A percentile compares a stretch with the other conserved stretches of the same genome.
phyloP scores from a whole-genome alignment of 192 early-diverging fungal species.

The Linnemannia zychae region DNA sequence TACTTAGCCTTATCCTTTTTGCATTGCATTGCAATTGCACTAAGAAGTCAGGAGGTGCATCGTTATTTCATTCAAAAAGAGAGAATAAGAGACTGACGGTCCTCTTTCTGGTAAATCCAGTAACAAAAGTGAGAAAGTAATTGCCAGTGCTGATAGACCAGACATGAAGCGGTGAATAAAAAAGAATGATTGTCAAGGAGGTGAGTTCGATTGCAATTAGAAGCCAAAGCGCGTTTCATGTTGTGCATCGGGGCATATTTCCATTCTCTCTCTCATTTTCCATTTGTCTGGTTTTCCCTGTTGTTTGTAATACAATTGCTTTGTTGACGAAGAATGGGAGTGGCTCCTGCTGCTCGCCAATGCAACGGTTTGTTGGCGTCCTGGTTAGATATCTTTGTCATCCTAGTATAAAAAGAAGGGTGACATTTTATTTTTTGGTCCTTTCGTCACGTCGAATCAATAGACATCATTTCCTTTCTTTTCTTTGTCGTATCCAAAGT shows the following conservation, averaged over 20 bases:
- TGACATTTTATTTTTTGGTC: too few species aligned
- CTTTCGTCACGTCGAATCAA: not conserved
- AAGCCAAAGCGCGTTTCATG: not conserved
- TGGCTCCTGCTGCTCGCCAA: not conserved
- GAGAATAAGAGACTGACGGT: not conserved
- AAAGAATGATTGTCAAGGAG: conserved; percentile 4
- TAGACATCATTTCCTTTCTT: not conserved
- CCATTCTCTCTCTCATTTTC: not conserved
- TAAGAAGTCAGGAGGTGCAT: not conserved
- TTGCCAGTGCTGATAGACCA: not conserved
- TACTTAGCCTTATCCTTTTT: too few species aligned
- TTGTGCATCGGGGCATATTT: not conserved
- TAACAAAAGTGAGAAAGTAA: not conserved
- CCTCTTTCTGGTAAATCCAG: not conserved
- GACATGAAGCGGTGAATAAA: not conserved
- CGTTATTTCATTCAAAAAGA: not conserved
- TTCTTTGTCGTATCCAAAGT: not conserved
- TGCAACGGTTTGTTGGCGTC: not conserved
- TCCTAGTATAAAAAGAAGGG: not conserved
- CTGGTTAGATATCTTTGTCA: not conserved
- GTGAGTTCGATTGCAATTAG: not conserved
- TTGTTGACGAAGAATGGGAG: not conserved
- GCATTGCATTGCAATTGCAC: too few species aligned
- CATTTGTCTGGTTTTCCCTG: not conserved
- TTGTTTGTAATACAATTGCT: not conserved